Conservation (phyloP, 306 rosid species). For the Prunus mongolica region DNA sequence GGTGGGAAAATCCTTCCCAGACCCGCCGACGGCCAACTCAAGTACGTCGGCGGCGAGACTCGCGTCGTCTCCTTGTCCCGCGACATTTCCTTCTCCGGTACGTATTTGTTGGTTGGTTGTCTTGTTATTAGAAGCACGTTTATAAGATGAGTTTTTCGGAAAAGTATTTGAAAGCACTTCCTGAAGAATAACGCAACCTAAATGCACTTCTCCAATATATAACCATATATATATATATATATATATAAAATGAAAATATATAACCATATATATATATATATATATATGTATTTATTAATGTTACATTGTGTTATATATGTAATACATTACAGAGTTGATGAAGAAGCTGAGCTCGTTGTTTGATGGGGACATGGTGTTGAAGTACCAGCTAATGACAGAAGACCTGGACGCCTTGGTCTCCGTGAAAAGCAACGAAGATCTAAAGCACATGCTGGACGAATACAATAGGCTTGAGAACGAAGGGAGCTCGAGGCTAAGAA, state of each 20-base stretch:
- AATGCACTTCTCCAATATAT: no score
- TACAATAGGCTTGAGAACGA: slow-evolving; percentile 43
- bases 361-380: slow-evolving; percentile 62
- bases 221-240: no score
- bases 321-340: slow-evolving; percentile 47
- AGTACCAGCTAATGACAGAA: slow-evolving; percentile 59
- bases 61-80: slow-evolving; percentile 63
- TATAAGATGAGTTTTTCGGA: no score
- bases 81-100: slow-evolving; percentile 55
- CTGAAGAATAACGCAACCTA: no score
- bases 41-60: slow-evolving; percentile 87
- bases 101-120: background rate
- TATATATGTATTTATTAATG: no score
- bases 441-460: slow-evolving; percentile 77
- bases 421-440: slow-evolving; percentile 57
- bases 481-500: slow-evolving; percentile 48
- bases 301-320: background rate
- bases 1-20: slow-evolving; percentile 83
- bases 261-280: no score
- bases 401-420: slow-evolving; percentile 71
- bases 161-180: no score
- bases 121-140: no score
- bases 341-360: slow-evolving; percentile 40
- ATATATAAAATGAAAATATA: no score
- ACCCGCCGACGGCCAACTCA: slow-evolving; percentile 61